A percentile compares a stretch with the other conserved stretches of the same genome.
These are phyloP conservation scores for Trametes coccinea DNA, from an alignment of 768 basidiomycete genomes.

Conservation along the genomic window DNA sequence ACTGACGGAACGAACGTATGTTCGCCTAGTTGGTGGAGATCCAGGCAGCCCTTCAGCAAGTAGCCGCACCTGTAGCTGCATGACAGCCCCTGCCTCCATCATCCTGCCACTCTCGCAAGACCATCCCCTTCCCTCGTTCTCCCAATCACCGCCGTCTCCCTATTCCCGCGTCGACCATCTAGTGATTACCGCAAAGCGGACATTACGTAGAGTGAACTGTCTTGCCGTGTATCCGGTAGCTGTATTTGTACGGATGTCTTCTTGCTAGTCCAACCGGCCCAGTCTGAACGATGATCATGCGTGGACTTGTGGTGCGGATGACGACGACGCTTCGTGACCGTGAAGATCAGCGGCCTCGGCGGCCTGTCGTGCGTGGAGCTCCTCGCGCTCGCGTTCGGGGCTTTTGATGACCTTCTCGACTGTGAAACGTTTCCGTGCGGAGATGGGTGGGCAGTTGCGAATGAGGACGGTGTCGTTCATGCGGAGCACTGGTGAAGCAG, in stretches of 20 bases:
- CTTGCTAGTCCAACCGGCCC: neutral
- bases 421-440: slow-evolving; percentile 75
- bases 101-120: neutral
- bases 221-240: neutral
- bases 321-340: neutral
- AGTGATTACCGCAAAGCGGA: slow-evolving; percentile 6
- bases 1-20: neutral
- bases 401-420: slow-evolving; percentile 68
- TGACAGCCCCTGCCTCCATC: neutral
- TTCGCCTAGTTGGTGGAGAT: slow-evolving; percentile 59
- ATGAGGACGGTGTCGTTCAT: slow-evolving; percentile 73
- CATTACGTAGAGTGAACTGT: neutral
- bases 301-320: neutral
- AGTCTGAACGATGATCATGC: neutral
- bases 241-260: neutral
- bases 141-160: neutral
- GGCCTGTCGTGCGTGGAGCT: slow-evolving; percentile 20
- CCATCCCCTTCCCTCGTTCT: neutral
- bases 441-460: slow-evolving; percentile 80
- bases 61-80: slow-evolving; percentile 14
- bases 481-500: slow-evolving; percentile 49
- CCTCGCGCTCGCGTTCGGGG: slow-evolving; percentile 54
- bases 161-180: too few relatives aligned
- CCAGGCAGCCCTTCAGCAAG: slow-evolving; percentile 56
- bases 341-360: slow-evolving; percentile 15